phyloP scores from a whole-genome alignment of 2,329 filamentous ascomycete species.

The Pleurostoma richardsiae region DNA sequence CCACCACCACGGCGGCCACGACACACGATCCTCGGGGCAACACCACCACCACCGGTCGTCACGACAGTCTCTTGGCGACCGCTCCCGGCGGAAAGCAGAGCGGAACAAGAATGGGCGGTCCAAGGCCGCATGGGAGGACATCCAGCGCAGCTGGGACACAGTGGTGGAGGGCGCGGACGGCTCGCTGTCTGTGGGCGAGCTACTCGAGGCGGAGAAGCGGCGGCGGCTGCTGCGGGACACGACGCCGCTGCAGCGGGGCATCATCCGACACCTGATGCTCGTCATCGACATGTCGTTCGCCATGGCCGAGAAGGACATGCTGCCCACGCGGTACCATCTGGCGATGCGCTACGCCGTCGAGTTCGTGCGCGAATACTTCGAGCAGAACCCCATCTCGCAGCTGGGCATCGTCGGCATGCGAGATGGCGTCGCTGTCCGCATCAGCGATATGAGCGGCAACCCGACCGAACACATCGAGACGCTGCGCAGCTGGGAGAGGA shows the following conservation, averaged over 20 bases:
- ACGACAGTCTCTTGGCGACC: conserved; percentile 14
- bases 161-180: conserved; percentile 77
- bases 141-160: conserved; percentile 65
- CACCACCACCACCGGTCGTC: conserved; percentile 7
- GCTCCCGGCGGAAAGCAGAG: conserved; percentile 15
- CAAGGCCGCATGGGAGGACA: conserved; percentile 61
- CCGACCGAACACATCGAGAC: conserved; percentile 81
- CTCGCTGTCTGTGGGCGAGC: conserved; percentile 68
- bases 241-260: conserved; percentile 90
- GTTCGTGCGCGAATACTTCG: conserved; percentile 92
- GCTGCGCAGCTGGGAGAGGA: conserved; percentile 60
- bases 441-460: conserved; percentile 89
- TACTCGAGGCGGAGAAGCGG: conserved; percentile 79
- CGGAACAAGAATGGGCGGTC: conserved; percentile 25
- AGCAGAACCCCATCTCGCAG: conserved; percentile 97
- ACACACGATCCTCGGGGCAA: conserved; percentile 15
- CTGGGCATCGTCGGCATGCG: conserved; percentile 89
- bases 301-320: conserved; percentile 92
- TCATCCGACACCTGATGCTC: conserved; percentile 92
- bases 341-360: conserved; percentile 77
- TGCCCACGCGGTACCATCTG: conserved; percentile 80
- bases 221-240: conserved; percentile 82
- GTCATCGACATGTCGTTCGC: conserved; percentile 89
- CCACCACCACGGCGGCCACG: conserved; percentile 15
- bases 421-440: conserved; percentile 78